phyloP scores from a whole-genome alignment of 768 basidiomycete species.

The Leccinum sublutescens region DNA sequence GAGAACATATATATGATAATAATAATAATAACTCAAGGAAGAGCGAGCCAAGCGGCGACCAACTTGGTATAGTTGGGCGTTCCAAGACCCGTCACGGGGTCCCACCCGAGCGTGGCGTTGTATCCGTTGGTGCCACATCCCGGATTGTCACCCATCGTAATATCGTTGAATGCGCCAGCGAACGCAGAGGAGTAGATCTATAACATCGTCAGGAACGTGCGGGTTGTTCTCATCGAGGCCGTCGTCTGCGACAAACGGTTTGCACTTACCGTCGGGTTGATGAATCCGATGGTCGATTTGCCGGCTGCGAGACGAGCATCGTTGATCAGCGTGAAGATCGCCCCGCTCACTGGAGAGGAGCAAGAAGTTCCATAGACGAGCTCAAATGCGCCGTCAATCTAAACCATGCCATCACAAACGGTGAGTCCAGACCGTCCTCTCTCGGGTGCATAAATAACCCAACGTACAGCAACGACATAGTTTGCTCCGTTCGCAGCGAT shows the following conservation, averaged over 20 bases:
- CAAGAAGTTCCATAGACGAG: slow-evolving; percentile 35
- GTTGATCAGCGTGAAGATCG: slow-evolving; percentile 37
- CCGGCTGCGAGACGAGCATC: slow-evolving; percentile 34
- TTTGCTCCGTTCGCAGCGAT: slow-evolving; percentile 38
- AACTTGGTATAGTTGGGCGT: slow-evolving; percentile 51
- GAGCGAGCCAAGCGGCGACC: slow-evolving; percentile 38
- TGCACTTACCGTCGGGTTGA: slow-evolving; percentile 44
- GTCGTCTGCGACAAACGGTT: neutral
- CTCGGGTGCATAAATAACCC: neutral
- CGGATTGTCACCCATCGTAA: slow-evolving; percentile 22
- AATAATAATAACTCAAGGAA: slow-evolving; percentile 30
- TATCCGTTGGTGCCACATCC: slow-evolving; percentile 30
- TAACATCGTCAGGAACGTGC: neutral
- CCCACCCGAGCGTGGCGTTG: slow-evolving; percentile 25
- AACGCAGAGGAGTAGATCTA: slow-evolving; percentile 23
- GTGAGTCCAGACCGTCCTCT: neutral
- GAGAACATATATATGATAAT: too few species aligned
- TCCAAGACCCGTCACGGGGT: slow-evolving; percentile 36
- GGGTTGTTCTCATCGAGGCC: too few species aligned
- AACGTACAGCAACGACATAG: slow-evolving; percentile 22
- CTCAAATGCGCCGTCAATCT: slow-evolving; percentile 39
- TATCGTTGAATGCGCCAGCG: slow-evolving; percentile 19
- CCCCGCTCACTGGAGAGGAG: slow-evolving; percentile 31
- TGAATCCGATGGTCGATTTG: slow-evolving; percentile 39
- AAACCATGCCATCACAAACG: neutral